Conservation (phyloP, 176 grass and related monocot genomes). For the Lolium multiflorum region DNA sequence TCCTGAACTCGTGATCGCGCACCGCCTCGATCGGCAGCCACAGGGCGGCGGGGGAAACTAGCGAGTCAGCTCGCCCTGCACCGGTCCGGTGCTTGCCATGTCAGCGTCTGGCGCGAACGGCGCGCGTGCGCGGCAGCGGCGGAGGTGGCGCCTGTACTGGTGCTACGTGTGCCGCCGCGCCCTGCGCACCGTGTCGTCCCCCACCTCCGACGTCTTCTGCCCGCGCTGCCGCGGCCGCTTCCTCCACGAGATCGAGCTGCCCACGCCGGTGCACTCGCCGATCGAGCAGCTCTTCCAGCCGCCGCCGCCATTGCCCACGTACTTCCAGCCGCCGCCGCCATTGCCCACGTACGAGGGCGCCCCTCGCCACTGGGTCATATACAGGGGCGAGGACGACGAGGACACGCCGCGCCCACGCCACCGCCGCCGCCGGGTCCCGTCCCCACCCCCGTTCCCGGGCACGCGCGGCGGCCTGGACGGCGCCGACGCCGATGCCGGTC, state of each 20-base stretch:
- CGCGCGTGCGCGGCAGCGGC: constrained; percentile 23
- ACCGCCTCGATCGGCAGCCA: neutral
- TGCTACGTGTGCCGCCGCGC: constrained; percentile 84
- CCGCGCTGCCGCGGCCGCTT: constrained; percentile 84
- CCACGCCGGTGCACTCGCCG: constrained; percentile 37
- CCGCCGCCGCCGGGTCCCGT: constrained; percentile 17
- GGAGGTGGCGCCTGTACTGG: constrained; percentile 79
- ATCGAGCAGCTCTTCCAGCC: constrained; percentile 48
- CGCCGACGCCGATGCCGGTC: neutral
- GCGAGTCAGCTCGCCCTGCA: too few relatives aligned
- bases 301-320: constrained; percentile 39
- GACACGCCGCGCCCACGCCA: neutral
- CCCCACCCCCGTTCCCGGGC: constrained; percentile 36
- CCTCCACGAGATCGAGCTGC: constrained; percentile 87
- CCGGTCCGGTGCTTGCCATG: neutral
- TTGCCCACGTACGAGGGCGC: constrained; percentile 51
- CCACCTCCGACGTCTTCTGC: constrained; percentile 82
- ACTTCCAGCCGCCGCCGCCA: constrained; percentile 15
- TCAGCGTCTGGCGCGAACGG: neutral
- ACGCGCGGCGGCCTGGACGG: neutral
- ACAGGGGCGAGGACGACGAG: constrained; percentile 18
- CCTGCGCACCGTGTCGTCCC: constrained; percentile 69
- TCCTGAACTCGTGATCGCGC: neutral
- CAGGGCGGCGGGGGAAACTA: too few relatives aligned
- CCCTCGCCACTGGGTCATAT: constrained; percentile 49